Base-by-base conservation (phyloP, 257 asterid genomes). In the Ballota nigra region DNA sequence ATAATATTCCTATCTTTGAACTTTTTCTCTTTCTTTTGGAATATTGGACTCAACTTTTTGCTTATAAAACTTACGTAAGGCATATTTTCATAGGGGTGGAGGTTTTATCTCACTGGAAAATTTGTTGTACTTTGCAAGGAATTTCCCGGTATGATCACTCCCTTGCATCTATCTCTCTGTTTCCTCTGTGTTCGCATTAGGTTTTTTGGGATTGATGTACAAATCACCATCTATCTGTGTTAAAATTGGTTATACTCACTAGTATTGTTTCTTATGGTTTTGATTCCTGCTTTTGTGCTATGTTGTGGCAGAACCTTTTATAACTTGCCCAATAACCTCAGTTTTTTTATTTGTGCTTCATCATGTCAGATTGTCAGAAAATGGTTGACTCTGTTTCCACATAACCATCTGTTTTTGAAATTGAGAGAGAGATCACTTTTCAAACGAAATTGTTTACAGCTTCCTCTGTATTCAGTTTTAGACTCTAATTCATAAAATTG, bases 51-150 rank as follows among this genome's bases (percentile, higher is more conserved):
- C 31, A 1, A 33, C 58, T 38, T 63, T 69, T 8, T 11, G 68
- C 66, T 7, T 51, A 33, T 62, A 58, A 68, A 73, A 33, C 67
- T 58, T 66, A 75, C 55, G 55, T 24, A n/a, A 22, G 45, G 1
- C 49, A 56, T 78, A 45, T 72, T 67, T 36, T 81, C 51, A 38
- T 52, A 95, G 99, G 89, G 99, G 99, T 59, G 99, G 97, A 66
- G 99, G 99, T 76, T 90, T 92, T 78, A 88, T 95, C 74, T 95
- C 99, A 60, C 84, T 95, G 84, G 98, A 95, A 86, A 95, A 95
- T 77, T 85, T 95, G 84, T 75, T 95, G 80, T 95, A 85, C 82
- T 92, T 95, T 13, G 90, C 96, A 0, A 81, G 85, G 86, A 88
- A 85, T 68, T 95, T 95, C 80, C 98, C 96, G 69, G 99, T 95